Conservation (phyloP, 1,284 basidiomycete genomes). For the Microbotryum silenes-acaulis region DNA sequence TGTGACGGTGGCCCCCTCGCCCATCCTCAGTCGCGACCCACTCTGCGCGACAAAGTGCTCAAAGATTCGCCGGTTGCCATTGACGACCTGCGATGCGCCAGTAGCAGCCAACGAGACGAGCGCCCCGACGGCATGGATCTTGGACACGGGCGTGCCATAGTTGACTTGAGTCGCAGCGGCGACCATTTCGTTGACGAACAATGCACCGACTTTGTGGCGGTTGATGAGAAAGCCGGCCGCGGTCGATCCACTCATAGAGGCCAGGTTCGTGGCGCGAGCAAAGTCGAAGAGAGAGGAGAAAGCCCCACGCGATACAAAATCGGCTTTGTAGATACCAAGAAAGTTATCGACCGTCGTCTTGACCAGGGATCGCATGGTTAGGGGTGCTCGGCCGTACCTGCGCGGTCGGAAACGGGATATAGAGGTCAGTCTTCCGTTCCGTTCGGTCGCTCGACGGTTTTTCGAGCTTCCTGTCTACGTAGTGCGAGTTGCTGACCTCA, state of each 20-base stretch:
- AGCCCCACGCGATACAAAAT: conserved; percentile 47
- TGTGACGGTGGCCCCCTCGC: conserved; percentile 49
- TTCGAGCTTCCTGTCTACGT: conserved; percentile 20
- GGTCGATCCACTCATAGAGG: conserved; percentile 45
- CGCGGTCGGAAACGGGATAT: conserved; percentile 47
- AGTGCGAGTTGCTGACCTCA: conserved; percentile 1
- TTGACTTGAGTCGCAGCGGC: conserved; percentile 81
- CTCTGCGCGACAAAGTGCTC: conserved; percentile 66
- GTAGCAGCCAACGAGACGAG: conserved; percentile 63
- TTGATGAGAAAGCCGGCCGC: conserved; percentile 55
- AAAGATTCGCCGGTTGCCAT: conserved; percentile 83
- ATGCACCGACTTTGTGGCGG: conserved; percentile 49
- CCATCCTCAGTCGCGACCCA: conserved; percentile 42
- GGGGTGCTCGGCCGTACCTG: conserved; percentile 71
- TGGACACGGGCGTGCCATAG: conserved; percentile 66
- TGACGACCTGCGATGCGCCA: conserved; percentile 59
- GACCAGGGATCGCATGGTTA: conserved; percentile 54
- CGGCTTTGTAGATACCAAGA: conserved; percentile 52
- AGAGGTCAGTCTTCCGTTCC: neutral
- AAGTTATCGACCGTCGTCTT: conserved; percentile 52
- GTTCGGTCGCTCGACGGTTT: too few relatives aligned
- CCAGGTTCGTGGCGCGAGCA: conserved; percentile 52
- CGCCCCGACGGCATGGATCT: conserved; percentile 74
- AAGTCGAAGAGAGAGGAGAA: conserved; percentile 60
- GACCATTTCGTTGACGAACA: conserved; percentile 66